Evolutionary conservation across 2,329 filamentous ascomycete genomes (phyloP).

Genomic region (Exophiala xenobiotica): DNA sequence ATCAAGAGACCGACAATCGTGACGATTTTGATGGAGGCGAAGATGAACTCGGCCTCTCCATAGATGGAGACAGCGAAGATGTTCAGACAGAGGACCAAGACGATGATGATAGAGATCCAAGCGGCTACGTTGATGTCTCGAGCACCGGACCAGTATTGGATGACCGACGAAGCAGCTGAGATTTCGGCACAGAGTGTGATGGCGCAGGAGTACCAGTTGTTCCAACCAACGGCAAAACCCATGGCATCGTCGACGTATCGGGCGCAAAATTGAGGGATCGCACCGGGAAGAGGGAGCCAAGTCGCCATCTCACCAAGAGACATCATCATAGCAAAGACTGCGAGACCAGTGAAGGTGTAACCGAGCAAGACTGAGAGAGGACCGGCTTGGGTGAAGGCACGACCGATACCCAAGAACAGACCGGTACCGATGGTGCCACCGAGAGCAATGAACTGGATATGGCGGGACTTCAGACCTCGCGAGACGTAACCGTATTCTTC

Average conservation of each 20-base stretch:
- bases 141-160: slow-evolving; percentile 58
- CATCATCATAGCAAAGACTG: slow-evolving; percentile 34
- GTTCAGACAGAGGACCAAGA: slow-evolving; percentile 57
- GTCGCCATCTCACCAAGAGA: slow-evolving; percentile 47
- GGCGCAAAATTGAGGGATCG: slow-evolving; percentile 42
- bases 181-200: slow-evolving; percentile 54
- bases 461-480: slow-evolving; percentile 40
- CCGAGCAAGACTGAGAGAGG: slow-evolving; percentile 40
- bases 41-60: slow-evolving; percentile 47
- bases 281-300: slow-evolving; percentile 42
- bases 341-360: slow-evolving; percentile 36
- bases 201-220: slow-evolving; percentile 49
- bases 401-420: slow-evolving; percentile 41
- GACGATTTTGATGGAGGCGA: slow-evolving; percentile 51
- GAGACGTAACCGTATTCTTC: slow-evolving; percentile 37
- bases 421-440: slow-evolving; percentile 42
- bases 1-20: slow-evolving; percentile 53
- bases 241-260: slow-evolving; percentile 45
- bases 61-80: slow-evolving; percentile 58
- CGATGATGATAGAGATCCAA: slow-evolving; percentile 31
- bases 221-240: slow-evolving; percentile 49
- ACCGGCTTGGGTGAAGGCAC: slow-evolving; percentile 37
- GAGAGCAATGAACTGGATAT: slow-evolving; percentile 40
- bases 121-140: slow-evolving; percentile 35
- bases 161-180: slow-evolving; percentile 62